Conservation (phyloP, 345 rosid species). For the Clausena lansium region DNA sequence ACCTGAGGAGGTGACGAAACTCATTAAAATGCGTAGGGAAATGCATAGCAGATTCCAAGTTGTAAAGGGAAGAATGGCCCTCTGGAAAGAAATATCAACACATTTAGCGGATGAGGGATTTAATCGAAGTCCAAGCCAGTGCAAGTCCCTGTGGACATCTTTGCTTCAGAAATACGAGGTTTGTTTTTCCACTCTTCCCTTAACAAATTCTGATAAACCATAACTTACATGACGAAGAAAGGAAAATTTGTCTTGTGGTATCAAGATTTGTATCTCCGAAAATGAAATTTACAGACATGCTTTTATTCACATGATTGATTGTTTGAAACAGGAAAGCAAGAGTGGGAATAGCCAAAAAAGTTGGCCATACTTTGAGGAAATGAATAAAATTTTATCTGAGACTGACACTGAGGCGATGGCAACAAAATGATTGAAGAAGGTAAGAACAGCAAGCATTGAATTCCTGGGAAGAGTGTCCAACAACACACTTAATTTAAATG, state of each 20-base stretch:
- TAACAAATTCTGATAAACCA: not conserved
- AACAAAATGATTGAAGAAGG: constrained; percentile 24
- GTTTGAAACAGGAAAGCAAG: constrained; percentile 57
- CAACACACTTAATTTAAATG: not conserved
- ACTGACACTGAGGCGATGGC: constrained; percentile 33
- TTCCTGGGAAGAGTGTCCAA: not conserved
- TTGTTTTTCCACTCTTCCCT: constrained; percentile 16
- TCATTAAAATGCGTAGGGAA: constrained; percentile 69
- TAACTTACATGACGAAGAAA: not conserved
- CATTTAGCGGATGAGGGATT: constrained; percentile 58
- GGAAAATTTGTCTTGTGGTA: not conserved
- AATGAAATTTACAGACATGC: not conserved
- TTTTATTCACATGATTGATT: not conserved
- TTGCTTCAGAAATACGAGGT: constrained; percentile 89
- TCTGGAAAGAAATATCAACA: constrained; percentile 88
- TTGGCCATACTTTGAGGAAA: constrained; percentile 84
- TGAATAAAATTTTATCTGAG: constrained; percentile 53
- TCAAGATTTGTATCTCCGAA: not conserved
- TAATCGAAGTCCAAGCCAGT: constrained; percentile 73
- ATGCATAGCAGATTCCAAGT: constrained; percentile 66
- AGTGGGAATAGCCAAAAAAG: constrained; percentile 35
- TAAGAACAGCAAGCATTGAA: not conserved
- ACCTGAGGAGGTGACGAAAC: constrained; percentile 76
- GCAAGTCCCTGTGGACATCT: constrained; percentile 92
- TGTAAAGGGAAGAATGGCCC: constrained; percentile 88